These are phyloP conservation scores for Chrysanthemum seticuspe DNA, from an alignment of 129 eudicot genomes.

Conservation along the genomic window DNA sequence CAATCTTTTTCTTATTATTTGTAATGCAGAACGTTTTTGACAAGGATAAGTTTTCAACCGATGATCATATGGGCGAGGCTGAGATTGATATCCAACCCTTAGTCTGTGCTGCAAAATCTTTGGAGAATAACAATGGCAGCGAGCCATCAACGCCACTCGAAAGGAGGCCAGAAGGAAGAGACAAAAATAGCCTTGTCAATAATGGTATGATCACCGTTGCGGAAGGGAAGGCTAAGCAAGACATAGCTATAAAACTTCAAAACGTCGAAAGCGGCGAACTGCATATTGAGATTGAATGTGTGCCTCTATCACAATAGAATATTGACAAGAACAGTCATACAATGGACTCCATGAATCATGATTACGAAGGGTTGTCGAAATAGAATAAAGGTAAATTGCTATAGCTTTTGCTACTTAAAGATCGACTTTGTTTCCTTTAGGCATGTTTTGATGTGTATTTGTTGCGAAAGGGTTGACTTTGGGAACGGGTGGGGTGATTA, in stretches of 20 bases:
- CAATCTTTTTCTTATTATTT: constrained; percentile 4
- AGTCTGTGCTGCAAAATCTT: constrained; percentile 70
- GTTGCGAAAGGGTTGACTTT: constrained; percentile 10
- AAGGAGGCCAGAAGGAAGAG: constrained; percentile 48
- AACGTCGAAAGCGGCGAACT: constrained; percentile 77
- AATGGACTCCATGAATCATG: not conserved
- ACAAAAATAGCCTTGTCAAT: constrained; percentile 42
- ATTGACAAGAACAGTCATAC: not conserved
- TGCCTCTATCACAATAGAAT: constrained; percentile 71
- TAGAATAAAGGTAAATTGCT: not conserved
- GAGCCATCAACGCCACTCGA: constrained; percentile 50
- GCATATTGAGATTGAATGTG: constrained; percentile 82
- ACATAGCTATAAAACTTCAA: constrained; percentile 58
- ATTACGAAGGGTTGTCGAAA: not conserved
- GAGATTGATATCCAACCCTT: constrained; percentile 86
- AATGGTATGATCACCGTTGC: constrained; percentile 45
- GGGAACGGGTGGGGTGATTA: not conserved
- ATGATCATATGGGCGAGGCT: constrained; percentile 93
- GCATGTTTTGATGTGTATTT: constrained; percentile 19
- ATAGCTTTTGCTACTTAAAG: not conserved
- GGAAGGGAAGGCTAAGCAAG: constrained; percentile 70
- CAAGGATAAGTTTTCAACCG: constrained; percentile 85
- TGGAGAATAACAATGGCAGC: constrained; percentile 33
- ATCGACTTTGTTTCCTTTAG: not conserved
- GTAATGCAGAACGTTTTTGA: constrained; percentile 77